Base-by-base conservation (phyloP, 2,329 filamentous ascomycete genomes). In the Colletotrichum plurivorum region DNA sequence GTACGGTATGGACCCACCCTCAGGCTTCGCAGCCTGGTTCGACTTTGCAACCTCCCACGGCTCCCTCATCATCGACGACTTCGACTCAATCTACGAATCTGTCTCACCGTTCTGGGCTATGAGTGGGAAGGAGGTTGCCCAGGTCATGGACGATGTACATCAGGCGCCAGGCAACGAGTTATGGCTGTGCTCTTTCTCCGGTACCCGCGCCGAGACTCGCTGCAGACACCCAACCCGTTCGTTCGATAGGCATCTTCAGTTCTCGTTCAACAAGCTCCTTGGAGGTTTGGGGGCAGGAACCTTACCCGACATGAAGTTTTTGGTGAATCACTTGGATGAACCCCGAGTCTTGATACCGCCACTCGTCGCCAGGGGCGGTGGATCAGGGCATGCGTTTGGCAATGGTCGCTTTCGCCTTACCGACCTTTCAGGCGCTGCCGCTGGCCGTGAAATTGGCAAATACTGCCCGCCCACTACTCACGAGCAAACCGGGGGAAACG, bases 1-100 rank as follows among this genome's bases (percentile, higher is more conserved):
- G 20, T 86, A 87, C 63, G 70, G 68, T 0, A 72, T 79, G 1
- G 76, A 82, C 1, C 85, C 85, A 0, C 86, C 85, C 0, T 75
- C 76, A 0, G 85, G 86, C 0, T 87, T 87, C 36, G 74, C 82
- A 1, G 74, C 70, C 3, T 88, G 85, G 86, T 84, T 79, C 22
- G 71, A 78, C 1, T 86, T 80, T 55, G 84, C 85, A 0, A 57
- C 72, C 2, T 70, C 71, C 0, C 74, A 83, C 1, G 39, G 80
- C 2, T 85, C 84, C 0, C 77, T 77, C 0, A 78, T 87, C n/a
- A 85, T 87, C 39, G 85, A 87, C 65, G 82, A 87, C 3, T 87
- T 84, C 31, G 83, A 87, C 46, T 76, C 73, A 0, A 83, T 88
- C 2, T 74, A 80, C 48, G 67, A 82, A 0, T 69, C 75, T 0